A percentile compares a stretch with the other conserved stretches of the same genome.
phyloP scores from a whole-genome alignment of 495 filamentous ascomycete species.

The Penicillium goetzii region DNA sequence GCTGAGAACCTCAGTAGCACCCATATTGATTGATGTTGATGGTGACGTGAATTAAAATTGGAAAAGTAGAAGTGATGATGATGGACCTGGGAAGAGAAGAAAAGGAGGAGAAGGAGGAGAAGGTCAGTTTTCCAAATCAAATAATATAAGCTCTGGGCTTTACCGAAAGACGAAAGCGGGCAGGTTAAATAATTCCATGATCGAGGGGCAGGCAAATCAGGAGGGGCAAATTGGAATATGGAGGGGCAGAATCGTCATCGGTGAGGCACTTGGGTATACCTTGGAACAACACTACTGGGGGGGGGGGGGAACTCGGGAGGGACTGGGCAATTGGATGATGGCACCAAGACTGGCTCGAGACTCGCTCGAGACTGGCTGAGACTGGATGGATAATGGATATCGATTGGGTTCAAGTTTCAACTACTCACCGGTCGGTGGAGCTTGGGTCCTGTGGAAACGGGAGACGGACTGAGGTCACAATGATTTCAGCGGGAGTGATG shows the following conservation, averaged over 20 bases:
- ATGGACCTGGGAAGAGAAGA: constrained; percentile 17
- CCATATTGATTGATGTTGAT: constrained; percentile 58
- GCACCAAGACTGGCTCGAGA: too few species aligned
- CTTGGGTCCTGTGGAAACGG: constrained; percentile 7
- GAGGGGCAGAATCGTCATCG: constrained; percentile 38
- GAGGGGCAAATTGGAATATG: constrained; percentile 27
- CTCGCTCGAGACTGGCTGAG: too few species aligned
- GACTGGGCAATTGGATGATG: too few species aligned
- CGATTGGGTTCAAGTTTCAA: neutral
- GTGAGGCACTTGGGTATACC: constrained; percentile 17
- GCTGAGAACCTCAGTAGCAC: constrained; percentile 66
- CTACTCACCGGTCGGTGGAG: constrained; percentile 32
- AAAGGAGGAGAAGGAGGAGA: constrained; percentile 14
- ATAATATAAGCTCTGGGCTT: constrained; percentile 15
- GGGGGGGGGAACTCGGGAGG: neutral
- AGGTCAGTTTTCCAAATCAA: constrained; percentile 4
- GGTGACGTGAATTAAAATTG: constrained; percentile 11
- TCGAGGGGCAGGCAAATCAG: constrained; percentile 19
- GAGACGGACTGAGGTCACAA: constrained; percentile 31
- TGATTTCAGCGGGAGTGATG: constrained; percentile 27
- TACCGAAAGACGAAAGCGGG: constrained; percentile 38
- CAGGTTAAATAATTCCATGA: constrained; percentile 9
- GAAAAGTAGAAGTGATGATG: constrained; percentile 12
- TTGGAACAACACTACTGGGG: neutral
- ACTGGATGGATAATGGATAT: too few species aligned